Base-by-base conservation (phyloP, 2,329 filamentous ascomycete species). In the Neonectria faginata region DNA sequence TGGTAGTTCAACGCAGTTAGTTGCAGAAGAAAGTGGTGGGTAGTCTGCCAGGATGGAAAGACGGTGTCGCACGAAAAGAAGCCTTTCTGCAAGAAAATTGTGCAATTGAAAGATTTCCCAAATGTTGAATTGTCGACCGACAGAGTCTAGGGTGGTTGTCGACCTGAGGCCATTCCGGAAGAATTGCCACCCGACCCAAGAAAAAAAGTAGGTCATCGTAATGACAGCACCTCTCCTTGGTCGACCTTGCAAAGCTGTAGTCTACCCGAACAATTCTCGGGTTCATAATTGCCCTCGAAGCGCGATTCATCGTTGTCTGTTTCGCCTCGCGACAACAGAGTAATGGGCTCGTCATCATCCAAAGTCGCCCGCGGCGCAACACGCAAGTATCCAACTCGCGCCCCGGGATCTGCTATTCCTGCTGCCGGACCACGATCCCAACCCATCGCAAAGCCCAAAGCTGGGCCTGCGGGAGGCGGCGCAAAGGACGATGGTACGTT, bases 321-420 rank as follows among this genome's bases (percentile, higher is more conserved):
- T 25, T 25, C 25, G 5, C 25, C 29, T 22, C n/a, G 36, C 29
- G 18, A 20, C n/a, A 22, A 22, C n/a, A 18, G 8, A n/a, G 45
- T 12, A 62, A 76, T 85, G 83, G 83, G 83, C 36, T 78, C 83
- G 5, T 79, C 81, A 42, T 77, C 81, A 3, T 85, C 83, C 25
- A 85, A 85, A 72, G 79, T 81, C 16, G 78, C 78, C 12, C 77
- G 65, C 65, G 73, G 77, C 51, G 78, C 77, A 25, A 67, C 78
- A 51, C 81, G 84, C 60, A 83, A 79, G 66, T 85, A 83, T 68
- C 84, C 84, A 3, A 73, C 79, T 36, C 77, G 82, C 64, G 68
- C 79, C 42, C 70, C 76, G 0, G 75, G 68, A 66, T 42, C 66
- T 39, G 65, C 75, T 41, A 63, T 71, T 4, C 65, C 73, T 22